These are phyloP conservation scores for Glarea lozoyensis DNA, from an alignment of 495 filamentous ascomycete species.

Conservation along the genomic window DNA sequence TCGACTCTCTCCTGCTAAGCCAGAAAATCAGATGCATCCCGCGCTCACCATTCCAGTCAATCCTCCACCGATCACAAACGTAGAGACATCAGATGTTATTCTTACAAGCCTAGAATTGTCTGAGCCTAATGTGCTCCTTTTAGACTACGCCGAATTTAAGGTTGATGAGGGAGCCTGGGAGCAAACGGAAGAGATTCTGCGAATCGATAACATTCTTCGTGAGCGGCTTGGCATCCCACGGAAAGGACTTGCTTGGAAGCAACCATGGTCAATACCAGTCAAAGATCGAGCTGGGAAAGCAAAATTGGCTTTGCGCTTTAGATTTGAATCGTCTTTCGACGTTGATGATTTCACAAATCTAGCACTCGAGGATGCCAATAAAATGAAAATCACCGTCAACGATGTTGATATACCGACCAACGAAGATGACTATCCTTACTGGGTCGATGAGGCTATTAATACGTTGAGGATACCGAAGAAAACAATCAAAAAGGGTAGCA, in stretches of 20 bases:
- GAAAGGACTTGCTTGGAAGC: constrained; percentile 12
- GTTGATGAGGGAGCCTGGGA: constrained; percentile 15
- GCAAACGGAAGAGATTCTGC: constrained; percentile 12
- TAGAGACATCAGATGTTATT: background rate
- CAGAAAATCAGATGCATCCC: background rate
- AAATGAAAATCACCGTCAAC: constrained; percentile 10
- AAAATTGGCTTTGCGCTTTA: constrained; percentile 3
- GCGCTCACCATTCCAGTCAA: background rate
- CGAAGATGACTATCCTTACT: constrained; percentile 3
- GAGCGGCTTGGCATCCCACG: constrained; percentile 9
- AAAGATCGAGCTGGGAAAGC: constrained; percentile 8
- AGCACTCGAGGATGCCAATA: constrained; percentile 15
- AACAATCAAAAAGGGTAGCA: constrained; percentile 8
- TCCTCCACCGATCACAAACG: background rate
- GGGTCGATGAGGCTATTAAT: constrained; percentile 21
- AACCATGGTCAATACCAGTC: constrained; percentile 17
- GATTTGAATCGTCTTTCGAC: constrained; percentile 6
- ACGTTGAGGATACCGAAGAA: constrained; percentile 4
- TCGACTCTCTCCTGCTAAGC: constrained; percentile 6
- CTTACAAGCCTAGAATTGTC: constrained; percentile 11
- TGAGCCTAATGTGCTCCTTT: constrained; percentile 21
- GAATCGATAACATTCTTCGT: constrained; percentile 20
- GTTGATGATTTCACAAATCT: constrained; percentile 1
- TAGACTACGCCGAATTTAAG: constrained; percentile 19
- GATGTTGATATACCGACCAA: background rate